Evolutionary conservation across 441 rosid species (phyloP).

Genomic region (Adansonia madagascariensis): DNA sequence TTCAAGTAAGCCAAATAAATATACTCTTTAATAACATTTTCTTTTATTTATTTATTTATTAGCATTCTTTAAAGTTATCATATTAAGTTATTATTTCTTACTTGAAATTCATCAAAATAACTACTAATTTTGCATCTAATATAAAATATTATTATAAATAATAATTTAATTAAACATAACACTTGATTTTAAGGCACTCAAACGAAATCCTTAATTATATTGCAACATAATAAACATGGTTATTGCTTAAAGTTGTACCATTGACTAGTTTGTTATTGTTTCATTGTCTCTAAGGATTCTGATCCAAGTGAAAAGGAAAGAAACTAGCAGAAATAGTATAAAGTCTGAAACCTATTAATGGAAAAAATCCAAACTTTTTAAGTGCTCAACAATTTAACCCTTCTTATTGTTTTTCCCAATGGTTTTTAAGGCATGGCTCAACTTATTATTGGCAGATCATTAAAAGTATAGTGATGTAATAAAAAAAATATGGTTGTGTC

Average conservation of each 20-base stretch:
- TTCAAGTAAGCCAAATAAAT: background rate
- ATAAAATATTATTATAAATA: no score
- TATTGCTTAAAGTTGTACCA: background rate
- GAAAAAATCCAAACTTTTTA: slow-evolving; percentile 29
- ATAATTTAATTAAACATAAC: no score
- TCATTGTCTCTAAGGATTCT: background rate
- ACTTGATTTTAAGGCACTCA: no score
- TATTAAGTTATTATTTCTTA: background rate
- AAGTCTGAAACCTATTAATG: slow-evolving; percentile 7
- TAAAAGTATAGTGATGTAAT: slow-evolving; percentile 23
- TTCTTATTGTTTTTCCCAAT: background rate
- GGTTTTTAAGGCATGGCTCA: background rate
- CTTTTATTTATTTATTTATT: background rate
- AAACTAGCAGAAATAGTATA: background rate
- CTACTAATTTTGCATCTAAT: no score
- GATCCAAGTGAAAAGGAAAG: slow-evolving; percentile 11
- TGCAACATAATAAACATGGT: no score
- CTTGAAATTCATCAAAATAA: no score
- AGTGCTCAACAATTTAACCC: slow-evolving; percentile 20
- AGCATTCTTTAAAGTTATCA: background rate
- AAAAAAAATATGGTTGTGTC: slow-evolving; percentile 45
- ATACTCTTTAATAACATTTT: background rate
- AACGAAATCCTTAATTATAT: no score
- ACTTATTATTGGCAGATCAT: slow-evolving; percentile 20
- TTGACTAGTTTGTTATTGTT: background rate